Evolutionary conservation across 768 basidiomycete genomes (phyloP).

Genomic region (Boletellus ananas): DNA sequence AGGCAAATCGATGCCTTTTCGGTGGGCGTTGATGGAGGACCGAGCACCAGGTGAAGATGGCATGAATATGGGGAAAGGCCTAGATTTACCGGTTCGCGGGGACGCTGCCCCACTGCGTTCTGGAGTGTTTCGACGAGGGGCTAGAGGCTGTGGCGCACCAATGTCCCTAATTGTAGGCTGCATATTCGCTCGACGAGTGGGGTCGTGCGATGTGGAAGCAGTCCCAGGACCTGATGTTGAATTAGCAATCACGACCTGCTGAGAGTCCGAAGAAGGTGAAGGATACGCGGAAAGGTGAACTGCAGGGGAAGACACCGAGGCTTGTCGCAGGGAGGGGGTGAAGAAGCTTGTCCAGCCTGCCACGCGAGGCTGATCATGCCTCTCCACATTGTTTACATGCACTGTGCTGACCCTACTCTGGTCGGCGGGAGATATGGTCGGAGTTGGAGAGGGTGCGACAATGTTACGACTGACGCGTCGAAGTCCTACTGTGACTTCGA

Average conservation of each 20-base stretch:
- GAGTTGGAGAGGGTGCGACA: constrained; percentile 36
- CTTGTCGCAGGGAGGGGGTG: constrained; percentile 63
- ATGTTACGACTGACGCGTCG: constrained; percentile 42
- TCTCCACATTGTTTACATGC: constrained; percentile 36
- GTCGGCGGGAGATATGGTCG: constrained; percentile 33
- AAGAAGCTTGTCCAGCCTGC: constrained; percentile 58
- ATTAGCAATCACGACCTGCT: constrained; percentile 42
- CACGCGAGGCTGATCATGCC: constrained; percentile 39
- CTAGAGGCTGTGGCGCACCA: constrained; percentile 37
- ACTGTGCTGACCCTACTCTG: constrained; percentile 20
- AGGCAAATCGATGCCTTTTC: constrained; percentile 37
- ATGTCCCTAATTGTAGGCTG: constrained; percentile 37
- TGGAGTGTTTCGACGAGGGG: constrained; percentile 32
- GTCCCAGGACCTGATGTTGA: constrained; percentile 46
- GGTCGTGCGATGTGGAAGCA: constrained; percentile 46
- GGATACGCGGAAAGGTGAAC: constrained; percentile 61
- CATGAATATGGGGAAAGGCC: constrained; percentile 31
- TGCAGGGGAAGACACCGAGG: constrained; percentile 72
- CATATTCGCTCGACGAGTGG: constrained; percentile 39
- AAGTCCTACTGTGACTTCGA: constrained; percentile 52
- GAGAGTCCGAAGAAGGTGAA: constrained; percentile 50
- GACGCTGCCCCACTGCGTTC: constrained; percentile 30
- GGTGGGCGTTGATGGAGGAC: constrained; percentile 35
- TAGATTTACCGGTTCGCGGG: constrained; percentile 30
- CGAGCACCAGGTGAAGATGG: constrained; percentile 25